A percentile compares a stretch with the other conserved stretches of the same genome.
Conservation (phyloP, 164 flowering plant genomes). For the Nymphaea colorata region DNA sequence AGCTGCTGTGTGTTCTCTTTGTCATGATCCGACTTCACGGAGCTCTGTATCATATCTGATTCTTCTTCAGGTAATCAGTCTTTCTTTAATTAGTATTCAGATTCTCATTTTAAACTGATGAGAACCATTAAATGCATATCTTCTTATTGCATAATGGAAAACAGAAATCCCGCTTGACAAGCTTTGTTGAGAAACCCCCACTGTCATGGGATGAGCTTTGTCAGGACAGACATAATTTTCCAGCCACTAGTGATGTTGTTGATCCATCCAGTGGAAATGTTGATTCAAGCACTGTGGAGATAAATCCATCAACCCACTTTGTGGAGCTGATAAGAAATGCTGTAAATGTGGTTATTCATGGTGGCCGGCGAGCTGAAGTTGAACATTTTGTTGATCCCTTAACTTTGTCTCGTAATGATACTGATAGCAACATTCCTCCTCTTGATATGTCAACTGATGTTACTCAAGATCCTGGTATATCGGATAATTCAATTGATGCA, state of each 20-base stretch:
- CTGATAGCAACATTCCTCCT: neutral
- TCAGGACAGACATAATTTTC: constrained; percentile 19
- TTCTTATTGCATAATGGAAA: neutral
- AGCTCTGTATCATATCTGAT: constrained; percentile 59
- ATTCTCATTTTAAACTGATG: neutral
- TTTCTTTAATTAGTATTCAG: neutral
- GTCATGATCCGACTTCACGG: constrained; percentile 69
- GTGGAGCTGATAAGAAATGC: constrained; percentile 31
- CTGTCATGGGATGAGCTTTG: constrained; percentile 54
- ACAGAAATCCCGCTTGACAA: constrained; percentile 82
- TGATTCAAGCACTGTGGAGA: constrained; percentile 17
- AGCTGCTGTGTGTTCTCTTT: constrained; percentile 64
- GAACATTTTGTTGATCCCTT: constrained; percentile 35
- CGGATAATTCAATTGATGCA: too few relatives aligned
- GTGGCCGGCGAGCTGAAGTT: constrained; percentile 34
- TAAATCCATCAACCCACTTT: constrained; percentile 23
- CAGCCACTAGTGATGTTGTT: constrained; percentile 5
- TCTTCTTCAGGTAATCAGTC: constrained; percentile 65
- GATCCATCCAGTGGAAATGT: constrained; percentile 16
- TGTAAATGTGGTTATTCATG: constrained; percentile 23
- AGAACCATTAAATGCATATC: neutral
- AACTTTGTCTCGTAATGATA: neutral
- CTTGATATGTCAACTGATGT: neutral
- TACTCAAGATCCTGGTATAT: too few relatives aligned
- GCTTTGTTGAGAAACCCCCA: constrained; percentile 58